Evolutionary conservation across 1,139 yeast species (phyloP).

Genomic region (Zygoascus sp.): DNA sequence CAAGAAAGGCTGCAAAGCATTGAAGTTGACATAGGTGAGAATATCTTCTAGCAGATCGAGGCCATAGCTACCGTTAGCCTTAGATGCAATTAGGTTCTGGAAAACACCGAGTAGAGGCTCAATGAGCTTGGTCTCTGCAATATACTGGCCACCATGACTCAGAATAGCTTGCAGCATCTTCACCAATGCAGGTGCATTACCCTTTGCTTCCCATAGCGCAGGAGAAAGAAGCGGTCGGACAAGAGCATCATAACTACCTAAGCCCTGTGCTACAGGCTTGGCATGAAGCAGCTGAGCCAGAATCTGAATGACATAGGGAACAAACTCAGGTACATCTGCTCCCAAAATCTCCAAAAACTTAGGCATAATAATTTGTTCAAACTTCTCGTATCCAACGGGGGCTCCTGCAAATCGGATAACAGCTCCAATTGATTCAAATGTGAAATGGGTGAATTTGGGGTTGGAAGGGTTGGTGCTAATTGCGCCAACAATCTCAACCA

Average conservation of each 20-base stretch:
- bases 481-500: conserved; percentile 61
- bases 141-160: conserved; percentile 50
- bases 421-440: conserved; percentile 83
- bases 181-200: conserved; percentile 90
- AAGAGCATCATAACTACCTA: conserved; percentile 48
- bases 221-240: conserved; percentile 84
- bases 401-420: conserved; percentile 53
- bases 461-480: conserved; percentile 90
- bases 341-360: conserved; percentile 62
- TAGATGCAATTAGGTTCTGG: conserved; percentile 86
- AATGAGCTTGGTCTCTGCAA: conserved; percentile 39
- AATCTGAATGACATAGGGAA: conserved; percentile 88
- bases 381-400: conserved; percentile 33
- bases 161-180: conserved; percentile 72
- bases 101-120: conserved; percentile 92
- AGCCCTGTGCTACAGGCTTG: conserved; percentile 42
- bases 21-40: conserved; percentile 52
- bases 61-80: conserved; percentile 73
- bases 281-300: conserved; percentile 71
- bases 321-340: conserved; percentile 88
- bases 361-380: conserved; percentile 61
- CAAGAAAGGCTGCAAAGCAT: conserved; percentile 49
- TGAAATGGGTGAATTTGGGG: conserved; percentile 86
- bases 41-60: conserved; percentile 78
- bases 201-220: conserved; percentile 84